A percentile compares a stretch with the other conserved stretches of the same genome.
Evolutionary conservation across 2,329 filamentous ascomycete genomes (phyloP).

Genomic region (Emmonsiellopsis sp.): DNA sequence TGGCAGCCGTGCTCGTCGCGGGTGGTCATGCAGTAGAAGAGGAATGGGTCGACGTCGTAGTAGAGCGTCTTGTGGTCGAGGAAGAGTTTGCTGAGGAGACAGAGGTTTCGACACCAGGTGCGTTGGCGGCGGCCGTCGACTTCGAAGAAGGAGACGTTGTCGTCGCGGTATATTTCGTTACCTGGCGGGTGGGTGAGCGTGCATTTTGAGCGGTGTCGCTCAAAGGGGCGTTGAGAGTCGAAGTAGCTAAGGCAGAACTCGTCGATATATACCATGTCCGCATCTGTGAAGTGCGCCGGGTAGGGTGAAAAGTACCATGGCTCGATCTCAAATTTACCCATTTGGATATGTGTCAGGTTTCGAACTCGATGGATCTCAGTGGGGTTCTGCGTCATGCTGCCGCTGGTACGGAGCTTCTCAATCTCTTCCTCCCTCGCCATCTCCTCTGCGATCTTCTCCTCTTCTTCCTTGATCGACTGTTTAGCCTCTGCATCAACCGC

Average conservation of each 20-base stretch:
- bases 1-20: conserved; percentile 87
- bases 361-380: conserved; percentile 92
- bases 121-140: conserved; percentile 95
- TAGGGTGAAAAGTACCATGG: conserved; percentile 99
- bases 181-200: conserved; percentile 85
- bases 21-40: conserved; percentile 96
- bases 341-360: conserved; percentile 89
- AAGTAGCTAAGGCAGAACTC: conserved; percentile 95
- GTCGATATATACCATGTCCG: conserved; percentile 89
- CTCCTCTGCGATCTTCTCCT: conserved; percentile 26
- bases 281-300: conserved; percentile 76
- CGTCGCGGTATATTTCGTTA: conserved; percentile 94
- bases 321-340: conserved; percentile 83
- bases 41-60: conserved; percentile 93
- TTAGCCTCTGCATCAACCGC: conserved; percentile 21
- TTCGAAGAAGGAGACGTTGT: conserved; percentile 89
- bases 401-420: conserved; percentile 85
- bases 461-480: conserved; percentile 23
- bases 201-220: conserved; percentile 81
- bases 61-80: conserved; percentile 97
- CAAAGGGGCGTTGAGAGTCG: conserved; percentile 70
- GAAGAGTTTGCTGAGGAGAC: conserved; percentile 90
- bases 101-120: conserved; percentile 97
- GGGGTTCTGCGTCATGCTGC: conserved; percentile 98
- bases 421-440: conserved; percentile 77